Evolutionary conservation across 1,139 yeast species (phyloP), one percentile per base, ranked within the genome.

Genomic region (Blastobotrys arbuscula): DNA sequence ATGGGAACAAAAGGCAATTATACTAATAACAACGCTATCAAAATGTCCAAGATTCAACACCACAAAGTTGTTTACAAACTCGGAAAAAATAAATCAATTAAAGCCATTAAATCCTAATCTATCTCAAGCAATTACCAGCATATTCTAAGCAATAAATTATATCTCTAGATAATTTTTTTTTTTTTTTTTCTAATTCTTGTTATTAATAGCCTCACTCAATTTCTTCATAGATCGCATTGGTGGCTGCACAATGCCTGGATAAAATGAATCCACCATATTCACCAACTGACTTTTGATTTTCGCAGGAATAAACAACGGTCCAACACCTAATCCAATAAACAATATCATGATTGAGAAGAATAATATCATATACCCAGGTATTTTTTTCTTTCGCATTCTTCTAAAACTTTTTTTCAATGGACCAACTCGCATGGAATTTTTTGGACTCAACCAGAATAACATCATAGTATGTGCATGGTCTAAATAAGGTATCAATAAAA

Each of bases 361-460:
- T 24, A 71, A 65, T 3, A 65, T 53, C n/a, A 72, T 64, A 60
- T 67, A 80, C 34, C 42, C 44, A 23, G 50, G 51, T 21, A 54
- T 48, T 13, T 44, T 21, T n/a, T 52, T 45, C 18, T 42, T 47
- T 9, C 53, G 31, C 4, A 39, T 33, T 20, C 38, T 52, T 34
- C 48, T 39, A 35, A 30, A 42, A 6, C 46, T 31, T 15, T 39
- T 40, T 7, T 39, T 23, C 16, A 45, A 23, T 5, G 47, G 49
- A 3, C 48, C 6, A 4, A 35, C 30, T 31, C 45, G 77, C 61
- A 56, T 79, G 76, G 53, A 71, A 7, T 18, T 64, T 1, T 77
- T 74, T 0, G 96, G 95, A 44, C 73, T 76, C 47, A 87, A 69
- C 97, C 96, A 89, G 63, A 88, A 79, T 41, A 89, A 70, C 75